Base-by-base conservation (phyloP, 441 rosid species). In the Euphorbia schlechtendalii region DNA sequence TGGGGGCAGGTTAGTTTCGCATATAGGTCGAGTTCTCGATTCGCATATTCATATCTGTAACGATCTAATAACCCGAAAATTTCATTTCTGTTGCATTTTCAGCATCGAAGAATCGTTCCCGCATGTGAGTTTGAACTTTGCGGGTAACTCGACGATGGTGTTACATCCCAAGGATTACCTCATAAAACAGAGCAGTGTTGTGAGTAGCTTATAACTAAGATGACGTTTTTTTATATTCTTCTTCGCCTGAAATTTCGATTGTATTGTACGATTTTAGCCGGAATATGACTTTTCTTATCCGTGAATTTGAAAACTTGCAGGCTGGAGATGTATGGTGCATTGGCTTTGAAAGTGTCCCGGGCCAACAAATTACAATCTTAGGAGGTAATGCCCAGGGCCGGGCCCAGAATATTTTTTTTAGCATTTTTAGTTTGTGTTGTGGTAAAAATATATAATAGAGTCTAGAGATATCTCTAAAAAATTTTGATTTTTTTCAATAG, bases 141-240 rank as follows among this genome's bases (percentile, higher is more conserved):
- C 86, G 66, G 96, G 89, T 20, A 84, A 87, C 24, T 88, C 96
- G 58, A 77, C 94, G 43, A 70, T 94, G 85, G 77, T 84, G 65
- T 83, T 94, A 36, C 68, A 75, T 69, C 92, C 99, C 30, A 86
- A 75, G 69, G 94, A 89, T 76, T 94, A 94, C 81, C 91, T 95
- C 51, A 66, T 92, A 32, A 89, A 83, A 68, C 92, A 86, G 73
- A 83, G 73, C 74, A 74, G 82, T 55, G 65, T 84, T 28, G 98
- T 95, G 72, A 95, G 96, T 78, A 61, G 17, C 20, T 9, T 8
- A 9, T 12, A 40, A 40, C 1, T 36, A 36, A 36, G 5, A 36
- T 9, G 9, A 36, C n/a, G n/a, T n/a, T n/a, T n/a, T n/a, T n/a
- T 36, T 36, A 36, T 36, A 36, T n/a, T n/a, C n/a, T n/a, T n/a